Evolutionary conservation across 352 stramenopile species (phyloP).

Genomic region (Phytophthora pisi): DNA sequence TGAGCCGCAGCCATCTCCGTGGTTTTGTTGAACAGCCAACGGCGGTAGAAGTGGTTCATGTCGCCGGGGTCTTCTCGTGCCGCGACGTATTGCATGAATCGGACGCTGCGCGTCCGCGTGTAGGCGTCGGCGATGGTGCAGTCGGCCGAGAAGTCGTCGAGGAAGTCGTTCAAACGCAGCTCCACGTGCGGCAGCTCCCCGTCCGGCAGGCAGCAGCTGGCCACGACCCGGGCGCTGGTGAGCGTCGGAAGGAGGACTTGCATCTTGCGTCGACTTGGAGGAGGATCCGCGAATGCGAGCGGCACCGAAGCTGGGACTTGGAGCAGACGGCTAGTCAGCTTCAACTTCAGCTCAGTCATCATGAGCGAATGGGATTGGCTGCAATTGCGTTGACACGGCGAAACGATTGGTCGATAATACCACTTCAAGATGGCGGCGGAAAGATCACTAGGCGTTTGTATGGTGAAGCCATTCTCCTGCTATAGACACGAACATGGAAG

Average conservation of each 20-base stretch:
- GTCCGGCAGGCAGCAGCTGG: conserved; percentile 10
- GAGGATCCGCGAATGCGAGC: conserved; percentile 12
- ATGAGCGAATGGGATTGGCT: conserved; percentile 1
- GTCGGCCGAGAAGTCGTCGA: conserved; percentile 27
- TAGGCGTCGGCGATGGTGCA: conserved; percentile 24
- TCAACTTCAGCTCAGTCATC: conserved; percentile 12
- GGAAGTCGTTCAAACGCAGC: conserved; percentile 11
- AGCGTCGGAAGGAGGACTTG: conserved; percentile 4
- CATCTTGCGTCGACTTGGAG: conserved; percentile 11
- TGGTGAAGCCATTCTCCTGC: background rate
- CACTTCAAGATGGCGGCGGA: conserved; percentile 16
- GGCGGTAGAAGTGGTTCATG: conserved; percentile 25
- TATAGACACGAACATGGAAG: conserved; percentile 21
- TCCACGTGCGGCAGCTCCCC: conserved; percentile 28
- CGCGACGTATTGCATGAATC: conserved; percentile 24
- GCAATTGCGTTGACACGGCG: background rate
- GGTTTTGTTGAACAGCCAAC: conserved; percentile 28
- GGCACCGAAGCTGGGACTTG: too few species aligned
- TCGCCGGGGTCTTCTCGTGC: conserved; percentile 17
- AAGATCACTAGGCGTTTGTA: conserved; percentile 13
- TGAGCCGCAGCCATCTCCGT: conserved; percentile 20
- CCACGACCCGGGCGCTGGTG: conserved; percentile 12
- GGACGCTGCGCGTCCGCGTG: conserved; percentile 4
- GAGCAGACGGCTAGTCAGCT: background rate
- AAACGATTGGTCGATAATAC: conserved; percentile 6